Evolutionary conservation across 1,284 basidiomycete species (phyloP).

Genomic region (Ganoderma leucocontextum): DNA sequence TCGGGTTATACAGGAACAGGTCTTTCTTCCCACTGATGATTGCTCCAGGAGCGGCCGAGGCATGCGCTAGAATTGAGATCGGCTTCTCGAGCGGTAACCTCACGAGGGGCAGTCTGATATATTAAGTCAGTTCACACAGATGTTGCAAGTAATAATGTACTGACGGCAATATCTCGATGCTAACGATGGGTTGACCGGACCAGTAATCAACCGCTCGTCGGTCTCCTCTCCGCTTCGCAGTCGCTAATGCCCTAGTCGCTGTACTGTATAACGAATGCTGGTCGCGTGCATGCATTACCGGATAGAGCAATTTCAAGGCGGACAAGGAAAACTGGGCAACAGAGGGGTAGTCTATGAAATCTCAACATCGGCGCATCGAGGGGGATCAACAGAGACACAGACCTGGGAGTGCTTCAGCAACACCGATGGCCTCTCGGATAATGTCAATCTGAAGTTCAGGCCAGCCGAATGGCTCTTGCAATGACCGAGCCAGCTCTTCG

Average conservation of each 20-base stretch:
- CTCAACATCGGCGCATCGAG: background rate
- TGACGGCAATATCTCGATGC: conserved; percentile 81
- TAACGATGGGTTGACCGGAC: conserved; percentile 82
- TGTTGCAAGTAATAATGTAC: conserved; percentile 33
- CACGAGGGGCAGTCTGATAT: conserved; percentile 70
- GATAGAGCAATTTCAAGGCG: conserved; percentile 74
- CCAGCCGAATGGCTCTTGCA: conserved; percentile 83
- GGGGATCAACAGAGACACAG: conserved; percentile 21
- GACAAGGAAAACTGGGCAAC: conserved; percentile 84
- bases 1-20: conserved; percentile 91
- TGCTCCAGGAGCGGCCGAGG: conserved; percentile 50
- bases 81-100: conserved; percentile 81
- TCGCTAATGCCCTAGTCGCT: conserved; percentile 72
- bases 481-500: conserved; percentile 51
- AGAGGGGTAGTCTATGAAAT: conserved; percentile 68
- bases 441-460: conserved; percentile 92
- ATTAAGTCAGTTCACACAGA: background rate
- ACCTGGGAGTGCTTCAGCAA: conserved; percentile 94
- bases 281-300: conserved; percentile 72
- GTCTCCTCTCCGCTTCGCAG: conserved; percentile 81
- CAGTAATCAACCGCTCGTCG: conserved; percentile 79
- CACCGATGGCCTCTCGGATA: conserved; percentile 88
- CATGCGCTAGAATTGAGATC: conserved; percentile 58
- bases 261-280: conserved; percentile 83
- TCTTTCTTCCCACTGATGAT: conserved; percentile 68